phyloP scores from a whole-genome alignment of 2,329 filamentous ascomycete species.

The Scedosporium boydii region DNA sequence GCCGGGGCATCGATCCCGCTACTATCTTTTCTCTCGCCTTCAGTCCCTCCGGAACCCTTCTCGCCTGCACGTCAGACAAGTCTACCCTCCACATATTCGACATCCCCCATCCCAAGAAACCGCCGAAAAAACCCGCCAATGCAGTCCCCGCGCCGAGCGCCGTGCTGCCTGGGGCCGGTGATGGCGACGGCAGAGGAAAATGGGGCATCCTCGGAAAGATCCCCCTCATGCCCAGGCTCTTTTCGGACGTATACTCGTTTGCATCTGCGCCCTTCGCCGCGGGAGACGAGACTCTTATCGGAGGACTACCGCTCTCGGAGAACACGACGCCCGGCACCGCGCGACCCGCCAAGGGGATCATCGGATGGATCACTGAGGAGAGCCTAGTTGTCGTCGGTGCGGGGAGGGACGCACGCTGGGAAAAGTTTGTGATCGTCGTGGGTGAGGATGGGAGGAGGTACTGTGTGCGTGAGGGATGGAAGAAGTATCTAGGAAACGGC shows the following conservation, averaged over 20 bases:
- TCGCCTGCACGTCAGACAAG: constrained; percentile 94
- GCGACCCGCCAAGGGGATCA: constrained; percentile 66
- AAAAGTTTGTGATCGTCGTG: constrained; percentile 69
- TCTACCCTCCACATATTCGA: constrained; percentile 93
- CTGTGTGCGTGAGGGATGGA: constrained; percentile 70
- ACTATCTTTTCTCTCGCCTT: constrained; percentile 82
- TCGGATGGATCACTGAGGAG: constrained; percentile 74
- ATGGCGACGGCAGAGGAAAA: constrained; percentile 52
- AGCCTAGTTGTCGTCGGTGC: constrained; percentile 70
- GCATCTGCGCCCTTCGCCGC: constrained; percentile 73
- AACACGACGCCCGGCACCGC: constrained; percentile 38
- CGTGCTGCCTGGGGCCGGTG: constrained; percentile 22
- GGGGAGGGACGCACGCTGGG: constrained; percentile 74
- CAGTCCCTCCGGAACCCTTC: constrained; percentile 66
- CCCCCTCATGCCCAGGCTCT: constrained; percentile 74
- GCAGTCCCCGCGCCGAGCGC: constrained; percentile 20
- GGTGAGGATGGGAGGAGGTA: constrained; percentile 57
- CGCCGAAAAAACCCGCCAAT: constrained; percentile 11
- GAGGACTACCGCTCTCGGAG: constrained; percentile 32
- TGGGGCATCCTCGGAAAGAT: constrained; percentile 81
- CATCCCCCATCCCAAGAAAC: constrained; percentile 49
- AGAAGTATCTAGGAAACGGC: constrained; percentile 54
- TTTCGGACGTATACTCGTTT: constrained; percentile 85
- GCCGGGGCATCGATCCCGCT: constrained; percentile 81
- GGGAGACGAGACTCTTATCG: constrained; percentile 55